Base-by-base conservation (phyloP, 2,329 filamentous ascomycete species). In the Fusarium scirpi region DNA sequence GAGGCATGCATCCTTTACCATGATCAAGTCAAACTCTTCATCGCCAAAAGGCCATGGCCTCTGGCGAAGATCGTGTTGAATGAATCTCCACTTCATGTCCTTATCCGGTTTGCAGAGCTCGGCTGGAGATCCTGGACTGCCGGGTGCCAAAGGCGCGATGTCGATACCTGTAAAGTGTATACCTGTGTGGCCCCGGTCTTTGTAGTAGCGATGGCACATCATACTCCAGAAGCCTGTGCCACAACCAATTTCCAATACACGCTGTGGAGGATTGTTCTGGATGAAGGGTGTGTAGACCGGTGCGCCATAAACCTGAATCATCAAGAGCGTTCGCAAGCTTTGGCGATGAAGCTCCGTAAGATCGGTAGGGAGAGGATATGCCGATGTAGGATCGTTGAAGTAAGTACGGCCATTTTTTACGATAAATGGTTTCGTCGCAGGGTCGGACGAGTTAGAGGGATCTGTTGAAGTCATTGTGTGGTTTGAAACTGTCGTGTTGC, bases 161-260 rank as follows among this genome's bases (percentile, higher is more conserved):
- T 97, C 94, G 43, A 97, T 81, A 3, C 94, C 94, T 0, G 91
- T 93, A 77, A 97, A 97, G 8, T 89, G 88, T 24, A 97, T 90
- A 65, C 90, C 86, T 7, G 85, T 82, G 76, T 92, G 86, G 16
- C 93, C 93, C 58, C 87, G 85, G 51, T 88, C 86, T 60, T 87
- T 85, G 77, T 94, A 93, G 80, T 93, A 92, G 38, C 93, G 89
- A 79, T 97, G 92, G 78, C 93, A 97, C 84, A 94, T 90, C 80
- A 92, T 91, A 73, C 92, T 94, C 94, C 94, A 98, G 77, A 97
- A 92, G 25, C 90, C 95, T 22, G 92, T 92, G 20, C 94, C 94
- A 79, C 95, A 98, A 30, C 91, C 94, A 34, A 98, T 82, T 77
- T 98, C 95, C 25, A 98, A 85, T 29, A 98, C 91, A 70, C 90